Percentiles rank a stretch among this genome's conserved stretches.
These are phyloP conservation scores for Areca catechu DNA, from an alignment of 176 grass and related monocot genomes.

Conservation along the genomic window DNA sequence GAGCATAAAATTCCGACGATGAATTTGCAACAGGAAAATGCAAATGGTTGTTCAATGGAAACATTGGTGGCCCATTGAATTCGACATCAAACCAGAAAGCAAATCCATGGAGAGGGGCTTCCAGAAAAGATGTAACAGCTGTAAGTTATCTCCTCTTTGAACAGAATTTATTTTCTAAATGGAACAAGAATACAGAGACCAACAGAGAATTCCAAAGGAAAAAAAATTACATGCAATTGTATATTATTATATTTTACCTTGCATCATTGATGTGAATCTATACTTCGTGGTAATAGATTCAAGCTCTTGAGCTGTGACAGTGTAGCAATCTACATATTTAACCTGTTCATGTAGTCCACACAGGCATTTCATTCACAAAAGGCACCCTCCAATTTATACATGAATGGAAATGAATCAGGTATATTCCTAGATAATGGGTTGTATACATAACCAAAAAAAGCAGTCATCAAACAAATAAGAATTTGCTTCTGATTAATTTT, in stretches of 20 bases:
- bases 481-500: no score
- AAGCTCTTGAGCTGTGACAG: conserved; percentile 49
- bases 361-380: not conserved
- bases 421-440: no score
- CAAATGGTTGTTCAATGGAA: conserved; percentile 24
- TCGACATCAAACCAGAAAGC: conserved; percentile 96
- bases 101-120: conserved; percentile 87
- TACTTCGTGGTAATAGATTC: conserved; percentile 70
- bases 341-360: conserved; percentile 35
- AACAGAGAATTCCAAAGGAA: no score
- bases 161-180: not conserved
- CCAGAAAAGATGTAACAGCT: conserved; percentile 11
- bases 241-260: conserved; percentile 24
- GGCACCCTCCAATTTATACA: no score
- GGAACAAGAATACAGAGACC: no score
- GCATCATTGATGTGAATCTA: conserved; percentile 69
- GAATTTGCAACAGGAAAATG: conserved; percentile 14
- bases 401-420: no score
- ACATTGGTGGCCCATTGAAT: conserved; percentile 64
- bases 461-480: no score
- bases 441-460: no score
- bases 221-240: no score
- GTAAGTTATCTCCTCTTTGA: conserved; percentile 7
- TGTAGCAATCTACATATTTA: conserved; percentile 74
- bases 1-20: conserved; percentile 19